Conservation (phyloP, 1,284 basidiomycete genomes). For the Thelephora terrestris region DNA sequence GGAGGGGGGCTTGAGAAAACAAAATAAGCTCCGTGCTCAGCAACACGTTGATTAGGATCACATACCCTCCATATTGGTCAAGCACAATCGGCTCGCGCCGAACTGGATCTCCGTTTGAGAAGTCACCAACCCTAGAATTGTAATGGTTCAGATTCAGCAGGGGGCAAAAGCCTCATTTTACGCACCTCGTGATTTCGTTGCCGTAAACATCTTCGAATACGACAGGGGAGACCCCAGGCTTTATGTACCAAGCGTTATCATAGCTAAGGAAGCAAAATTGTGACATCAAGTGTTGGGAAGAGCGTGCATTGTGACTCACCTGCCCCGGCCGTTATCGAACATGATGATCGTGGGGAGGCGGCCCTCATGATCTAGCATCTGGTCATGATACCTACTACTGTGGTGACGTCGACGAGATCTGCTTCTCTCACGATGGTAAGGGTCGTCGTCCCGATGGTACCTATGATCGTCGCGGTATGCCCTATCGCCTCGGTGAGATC, state of each 20-base stretch:
- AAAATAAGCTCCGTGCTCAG: too few relatives aligned
- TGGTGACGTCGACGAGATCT: too few relatives aligned
- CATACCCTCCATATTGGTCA: background rate
- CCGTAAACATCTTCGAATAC: conserved; percentile 61
- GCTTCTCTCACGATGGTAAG: background rate
- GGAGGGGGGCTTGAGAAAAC: too few relatives aligned
- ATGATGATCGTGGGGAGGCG: conserved; percentile 17
- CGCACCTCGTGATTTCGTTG: conserved; percentile 53
- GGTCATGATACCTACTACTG: too few relatives aligned
- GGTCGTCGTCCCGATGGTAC: too few relatives aligned
- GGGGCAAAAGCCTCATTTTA: background rate
- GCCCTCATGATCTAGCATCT: background rate
- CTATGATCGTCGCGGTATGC: too few relatives aligned
- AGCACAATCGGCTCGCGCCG: background rate
- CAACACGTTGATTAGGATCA: too few relatives aligned
- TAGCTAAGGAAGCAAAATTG: conserved; percentile 3
- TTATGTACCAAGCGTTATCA: conserved; percentile 45
- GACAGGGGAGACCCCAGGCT: conserved; percentile 54
- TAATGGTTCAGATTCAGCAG: background rate
- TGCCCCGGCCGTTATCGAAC: conserved; percentile 19
- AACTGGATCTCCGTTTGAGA: conserved; percentile 2
- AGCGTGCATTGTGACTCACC: background rate
- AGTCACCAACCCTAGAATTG: conserved; percentile 16
- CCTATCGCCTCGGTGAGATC: too few relatives aligned
- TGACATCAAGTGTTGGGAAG: too few relatives aligned